Percentiles rank a stretch among this genome's conserved stretches.
These are phyloP conservation scores for Abrus precatorius DNA, from an alignment of 306 rosid genomes.

Conservation along the genomic window DNA sequence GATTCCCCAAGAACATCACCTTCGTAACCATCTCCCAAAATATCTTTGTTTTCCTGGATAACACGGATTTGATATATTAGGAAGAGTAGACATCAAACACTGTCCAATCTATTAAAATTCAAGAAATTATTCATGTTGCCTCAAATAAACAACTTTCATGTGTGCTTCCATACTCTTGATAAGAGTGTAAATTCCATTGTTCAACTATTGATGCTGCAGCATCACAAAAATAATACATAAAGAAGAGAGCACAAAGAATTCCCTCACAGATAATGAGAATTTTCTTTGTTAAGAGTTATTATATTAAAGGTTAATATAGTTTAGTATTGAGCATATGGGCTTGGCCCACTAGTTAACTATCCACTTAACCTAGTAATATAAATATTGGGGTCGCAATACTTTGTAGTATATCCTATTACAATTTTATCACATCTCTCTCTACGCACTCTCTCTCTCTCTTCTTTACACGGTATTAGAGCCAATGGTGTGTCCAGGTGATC, in stretches of 20 bases:
- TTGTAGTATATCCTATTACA: too few species aligned
- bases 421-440: too few species aligned
- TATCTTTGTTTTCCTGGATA: constrained; percentile 83
- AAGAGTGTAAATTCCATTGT: neutral
- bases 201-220: neutral
- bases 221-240: neutral
- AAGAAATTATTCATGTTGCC: constrained; percentile 4
- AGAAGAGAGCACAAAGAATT: neutral
- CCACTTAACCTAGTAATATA: too few species aligned
- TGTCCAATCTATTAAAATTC: constrained; percentile 10
- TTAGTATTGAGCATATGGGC: too few species aligned
- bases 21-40: constrained; percentile 78
- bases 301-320: too few species aligned
- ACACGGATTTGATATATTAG: constrained; percentile 47
- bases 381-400: too few species aligned
- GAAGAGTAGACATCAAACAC: constrained; percentile 13
- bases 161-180: neutral
- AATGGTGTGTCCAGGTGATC: too few species aligned
- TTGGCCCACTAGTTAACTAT: too few species aligned
- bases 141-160: constrained; percentile 15
- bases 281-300: neutral
- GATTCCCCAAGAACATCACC: constrained; percentile 93
- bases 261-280: neutral
- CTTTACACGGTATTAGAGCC: too few species aligned
- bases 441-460: too few species aligned